These are phyloP conservation scores for Durusdinium trenchii DNA, from an alignment of 73 alveolate species.

Conservation along the genomic window DNA sequence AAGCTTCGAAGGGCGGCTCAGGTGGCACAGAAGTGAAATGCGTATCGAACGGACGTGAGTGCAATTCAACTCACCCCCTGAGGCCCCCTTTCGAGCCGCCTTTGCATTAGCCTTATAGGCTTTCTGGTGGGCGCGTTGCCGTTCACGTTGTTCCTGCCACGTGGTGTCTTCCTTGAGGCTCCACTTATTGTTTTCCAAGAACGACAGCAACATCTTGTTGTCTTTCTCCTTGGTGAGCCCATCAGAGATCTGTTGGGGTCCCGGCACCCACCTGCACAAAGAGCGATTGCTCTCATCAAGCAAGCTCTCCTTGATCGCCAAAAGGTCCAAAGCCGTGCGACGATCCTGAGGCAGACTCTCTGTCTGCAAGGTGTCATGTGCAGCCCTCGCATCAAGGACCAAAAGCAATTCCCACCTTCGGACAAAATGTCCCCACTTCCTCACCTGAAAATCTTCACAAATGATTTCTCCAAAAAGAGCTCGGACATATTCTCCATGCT, in stretches of 20 bases:
- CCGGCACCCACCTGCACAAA: not conserved
- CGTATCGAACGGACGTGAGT: too few relatives aligned
- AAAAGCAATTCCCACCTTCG: not conserved
- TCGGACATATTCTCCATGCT: conserved; percentile 32
- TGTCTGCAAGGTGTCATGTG: not conserved
- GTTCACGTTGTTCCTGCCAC: not conserved
- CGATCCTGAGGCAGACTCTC: not conserved
- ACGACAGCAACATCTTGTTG: not conserved
- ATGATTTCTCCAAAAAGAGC: not conserved
- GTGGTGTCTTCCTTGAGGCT: not conserved
- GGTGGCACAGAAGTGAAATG: too few relatives aligned
- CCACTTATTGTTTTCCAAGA: not conserved
- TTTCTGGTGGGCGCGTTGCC: not conserved
- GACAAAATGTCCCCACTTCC: not conserved
- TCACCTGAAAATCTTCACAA: not conserved
- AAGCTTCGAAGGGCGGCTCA: too few relatives aligned
- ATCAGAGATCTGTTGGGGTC: not conserved
- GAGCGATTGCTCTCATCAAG: not conserved
- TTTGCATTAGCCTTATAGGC: not conserved
- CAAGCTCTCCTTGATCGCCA: not conserved
- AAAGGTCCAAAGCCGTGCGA: not conserved
- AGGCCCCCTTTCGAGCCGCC: not conserved
- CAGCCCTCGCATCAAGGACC: not conserved
- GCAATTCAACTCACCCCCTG: not conserved
- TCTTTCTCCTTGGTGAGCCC: not conserved